Percentiles rank a stretch among this genome's conserved stretches.
Evolutionary conservation across 352 stramenopile species (phyloP).

Genomic region (Globisporangium spiculum): DNA sequence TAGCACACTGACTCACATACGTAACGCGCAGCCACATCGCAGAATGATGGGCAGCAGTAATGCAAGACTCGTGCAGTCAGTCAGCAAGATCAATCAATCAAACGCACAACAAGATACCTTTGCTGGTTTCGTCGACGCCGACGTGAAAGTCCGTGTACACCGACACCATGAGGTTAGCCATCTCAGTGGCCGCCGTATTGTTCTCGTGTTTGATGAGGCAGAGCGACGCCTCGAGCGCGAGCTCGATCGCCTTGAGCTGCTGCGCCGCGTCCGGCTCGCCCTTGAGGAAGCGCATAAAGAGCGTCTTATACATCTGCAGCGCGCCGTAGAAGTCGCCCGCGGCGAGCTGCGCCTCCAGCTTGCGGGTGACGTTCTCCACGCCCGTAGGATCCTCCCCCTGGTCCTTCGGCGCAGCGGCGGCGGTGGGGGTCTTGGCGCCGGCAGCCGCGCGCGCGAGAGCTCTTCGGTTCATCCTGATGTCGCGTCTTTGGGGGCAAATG

Average conservation of each 20-base stretch:
- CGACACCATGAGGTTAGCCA: conserved; percentile 75
- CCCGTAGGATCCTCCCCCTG: conserved; percentile 35
- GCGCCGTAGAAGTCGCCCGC: conserved; percentile 85
- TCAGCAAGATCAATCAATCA: background rate
- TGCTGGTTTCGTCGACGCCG: conserved; percentile 65
- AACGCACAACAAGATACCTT: conserved; percentile 25
- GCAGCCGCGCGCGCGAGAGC: conserved; percentile 51
- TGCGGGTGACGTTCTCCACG: conserved; percentile 75
- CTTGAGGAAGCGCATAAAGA: conserved; percentile 86
- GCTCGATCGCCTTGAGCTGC: conserved; percentile 59
- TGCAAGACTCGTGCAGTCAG: background rate
- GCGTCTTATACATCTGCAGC: conserved; percentile 90
- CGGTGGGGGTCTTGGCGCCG: conserved; percentile 17
- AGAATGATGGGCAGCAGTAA: conserved; percentile 9
- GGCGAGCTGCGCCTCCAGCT: conserved; percentile 67
- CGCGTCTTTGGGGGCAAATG: background rate
- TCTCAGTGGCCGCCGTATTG: conserved; percentile 74
- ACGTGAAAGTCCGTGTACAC: conserved; percentile 72
- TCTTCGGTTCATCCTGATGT: conserved; percentile 63
- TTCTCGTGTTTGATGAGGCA: conserved; percentile 70
- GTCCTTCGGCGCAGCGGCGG: background rate
- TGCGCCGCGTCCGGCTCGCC: conserved; percentile 51
- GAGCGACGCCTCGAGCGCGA: conserved; percentile 66
- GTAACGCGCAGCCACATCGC: background rate
- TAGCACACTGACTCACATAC: background rate